These are phyloP conservation scores for Apiosordaria backusii DNA, from an alignment of 495 filamentous ascomycete species.

Conservation along the genomic window DNA sequence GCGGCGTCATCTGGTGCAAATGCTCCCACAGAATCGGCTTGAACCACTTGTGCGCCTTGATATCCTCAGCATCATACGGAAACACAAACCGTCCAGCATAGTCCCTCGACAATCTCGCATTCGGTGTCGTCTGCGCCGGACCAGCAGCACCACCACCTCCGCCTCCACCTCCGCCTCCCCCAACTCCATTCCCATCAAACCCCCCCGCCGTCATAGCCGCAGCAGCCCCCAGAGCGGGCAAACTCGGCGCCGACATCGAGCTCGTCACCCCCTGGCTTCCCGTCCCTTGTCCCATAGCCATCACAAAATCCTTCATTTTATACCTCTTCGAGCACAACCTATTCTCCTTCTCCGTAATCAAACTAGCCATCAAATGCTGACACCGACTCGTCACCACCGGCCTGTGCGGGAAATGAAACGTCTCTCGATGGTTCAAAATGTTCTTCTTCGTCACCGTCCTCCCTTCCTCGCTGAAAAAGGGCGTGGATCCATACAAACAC, in stretches of 20 bases:
- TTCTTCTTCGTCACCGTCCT: constrained; percentile 73
- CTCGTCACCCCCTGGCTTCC: background rate
- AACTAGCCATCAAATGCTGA: constrained; percentile 67
- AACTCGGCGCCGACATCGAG: background rate
- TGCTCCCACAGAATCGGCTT: constrained; percentile 62
- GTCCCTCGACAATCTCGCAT: constrained; percentile 19
- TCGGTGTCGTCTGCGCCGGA: background rate
- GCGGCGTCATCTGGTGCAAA: constrained; percentile 64
- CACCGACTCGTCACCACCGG: constrained; percentile 57
- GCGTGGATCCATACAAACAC: constrained; percentile 87
- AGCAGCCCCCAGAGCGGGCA: background rate
- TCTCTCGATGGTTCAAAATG: constrained; percentile 57
- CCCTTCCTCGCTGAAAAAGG: constrained; percentile 76
- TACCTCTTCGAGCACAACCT: constrained; percentile 75
- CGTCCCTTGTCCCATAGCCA: background rate
- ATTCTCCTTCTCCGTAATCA: constrained; percentile 72
- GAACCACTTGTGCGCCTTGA: constrained; percentile 75
- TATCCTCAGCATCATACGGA: constrained; percentile 70
- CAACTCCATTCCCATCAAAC: background rate
- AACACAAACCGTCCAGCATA: constrained; percentile 62
- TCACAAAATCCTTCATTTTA: constrained; percentile 54
- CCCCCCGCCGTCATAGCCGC: background rate
- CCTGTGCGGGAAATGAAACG: constrained; percentile 62
- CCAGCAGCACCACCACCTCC: background rate
- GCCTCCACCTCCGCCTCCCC: background rate